Evolutionary conservation across 1,284 basidiomycete species (phyloP), one percentile per base, ranked within the genome.

Genomic region (Cryptococcus wingfieldii): DNA sequence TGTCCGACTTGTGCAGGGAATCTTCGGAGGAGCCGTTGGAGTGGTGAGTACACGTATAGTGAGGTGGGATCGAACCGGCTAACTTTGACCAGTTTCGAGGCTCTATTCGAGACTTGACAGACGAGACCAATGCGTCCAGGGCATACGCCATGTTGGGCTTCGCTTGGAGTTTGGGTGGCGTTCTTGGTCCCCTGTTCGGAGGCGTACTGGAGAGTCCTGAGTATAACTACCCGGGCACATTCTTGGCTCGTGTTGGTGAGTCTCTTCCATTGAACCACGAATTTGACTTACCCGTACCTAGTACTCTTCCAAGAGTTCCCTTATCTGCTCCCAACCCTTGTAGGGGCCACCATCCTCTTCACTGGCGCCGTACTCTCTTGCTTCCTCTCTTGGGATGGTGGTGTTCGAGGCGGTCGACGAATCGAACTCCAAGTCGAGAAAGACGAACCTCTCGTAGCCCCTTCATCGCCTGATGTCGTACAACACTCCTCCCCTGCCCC

Each of bases 101-200:
- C 19, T 89, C 88, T 7, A 86, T 98, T 44, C 80, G 90, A 23
- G 87, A 88, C 59, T 83, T 98, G 56, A 95, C 95, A 41, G 72
- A 76, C 51, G 74, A 74, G 41, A 90, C 85, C 54, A 97, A 97
- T 74, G 93, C 96, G 76, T 90, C 89, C 38, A 83, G 91, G 63
- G 94, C 94, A 14, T 96, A 96, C 72, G 91, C 91, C 47, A 89
- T 94, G 62, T 82, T 97, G 51, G 93, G 92, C 19, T 96, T 96
- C 76, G 91, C 87, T 62, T 97, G 94, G 94, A 94, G 93, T 60
- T 85, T 97, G 69, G 94, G 94, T 61, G 93, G 92, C 60, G 74
- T 76, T 7, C 65, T 76, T 13, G 74, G 74, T 55, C 74, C 74
- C n/a, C 89, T 94, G 61, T 82, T 93, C 43, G 90, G 90, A 60